Conservation (phyloP, 192 early-diverging fungal genomes). For the Thamnidium elegans region DNA sequence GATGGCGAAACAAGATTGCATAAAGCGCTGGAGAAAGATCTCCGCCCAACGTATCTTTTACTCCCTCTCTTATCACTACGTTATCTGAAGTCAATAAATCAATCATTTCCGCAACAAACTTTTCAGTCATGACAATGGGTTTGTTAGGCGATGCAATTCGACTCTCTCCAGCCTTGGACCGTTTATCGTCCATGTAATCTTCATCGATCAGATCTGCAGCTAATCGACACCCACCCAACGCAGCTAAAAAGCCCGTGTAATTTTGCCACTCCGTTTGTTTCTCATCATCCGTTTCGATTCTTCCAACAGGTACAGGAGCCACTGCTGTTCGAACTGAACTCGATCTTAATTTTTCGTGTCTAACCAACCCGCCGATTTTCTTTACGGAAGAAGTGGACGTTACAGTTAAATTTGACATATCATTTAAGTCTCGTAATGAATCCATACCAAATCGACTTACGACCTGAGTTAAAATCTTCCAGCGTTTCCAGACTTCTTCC, state of each 20-base stretch:
- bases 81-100: constrained; percentile 73
- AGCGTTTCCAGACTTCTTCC: constrained; percentile 76
- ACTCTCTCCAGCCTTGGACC: not conserved
- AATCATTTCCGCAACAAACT: constrained; percentile 69
- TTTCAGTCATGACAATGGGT: constrained; percentile 49
- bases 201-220: constrained; percentile 6
- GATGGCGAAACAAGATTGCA: constrained; percentile 52
- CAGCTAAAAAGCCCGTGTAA: constrained; percentile 76
- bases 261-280: constrained; percentile 73
- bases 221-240: constrained; percentile 64
- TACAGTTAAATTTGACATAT: not conserved
- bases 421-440: not conserved
- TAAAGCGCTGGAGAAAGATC: constrained; percentile 68
- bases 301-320: not conserved
- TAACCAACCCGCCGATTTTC: constrained; percentile 12
- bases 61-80: constrained; percentile 67
- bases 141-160: not conserved
- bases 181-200: not conserved
- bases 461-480: constrained; percentile 55
- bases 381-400: not conserved
- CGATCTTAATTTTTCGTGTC: constrained; percentile 2
- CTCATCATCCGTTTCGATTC: constrained; percentile 17
- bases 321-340: not conserved
- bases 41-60: constrained; percentile 70
- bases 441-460: constrained; percentile 5